A percentile compares a stretch with the other conserved stretches of the same genome.
These are phyloP conservation scores for Flaveria robusta DNA, from an alignment of 129 eudicot genomes.

Conservation along the genomic window DNA sequence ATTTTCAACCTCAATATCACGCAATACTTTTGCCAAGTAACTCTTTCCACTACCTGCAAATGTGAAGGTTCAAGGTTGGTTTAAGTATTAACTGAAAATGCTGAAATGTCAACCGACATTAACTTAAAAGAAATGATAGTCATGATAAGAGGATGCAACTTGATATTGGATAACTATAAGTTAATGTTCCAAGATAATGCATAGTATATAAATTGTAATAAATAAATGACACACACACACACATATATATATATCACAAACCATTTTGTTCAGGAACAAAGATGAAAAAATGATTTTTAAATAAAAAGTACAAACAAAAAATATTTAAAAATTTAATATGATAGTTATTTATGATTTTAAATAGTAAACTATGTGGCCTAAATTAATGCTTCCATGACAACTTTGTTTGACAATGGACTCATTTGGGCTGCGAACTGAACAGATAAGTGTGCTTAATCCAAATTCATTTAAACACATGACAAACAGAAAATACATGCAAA, in stretches of 20 bases:
- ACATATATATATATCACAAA: neutral
- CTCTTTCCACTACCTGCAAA: slow-evolving; percentile 98
- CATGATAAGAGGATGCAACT: slow-evolving; percentile 13
- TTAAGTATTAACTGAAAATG: slow-evolving; percentile 1
- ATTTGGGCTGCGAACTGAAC: neutral
- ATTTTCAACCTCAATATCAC: slow-evolving; percentile 96
- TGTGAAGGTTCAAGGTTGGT: neutral
- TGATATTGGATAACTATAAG: slow-evolving; percentile 1
- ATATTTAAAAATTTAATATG: neutral
- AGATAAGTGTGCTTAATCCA: neutral
- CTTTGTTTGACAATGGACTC: neutral
- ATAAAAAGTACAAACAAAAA: neutral
- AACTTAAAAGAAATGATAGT: neutral
- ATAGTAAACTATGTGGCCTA: neutral
- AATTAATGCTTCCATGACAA: neutral
- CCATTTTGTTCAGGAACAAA: neutral
- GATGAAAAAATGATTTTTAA: neutral
- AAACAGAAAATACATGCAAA: neutral
- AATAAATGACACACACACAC: neutral
- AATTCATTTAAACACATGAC: neutral
- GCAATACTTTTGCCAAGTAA: slow-evolving; percentile 86
- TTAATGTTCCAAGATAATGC: neutral
- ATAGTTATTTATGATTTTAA: neutral
- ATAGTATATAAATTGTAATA: neutral
- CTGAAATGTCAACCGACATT: neutral